These are phyloP conservation scores for Kodamaea alishanica DNA, from an alignment of 1,139 yeast genomes.

Conservation along the genomic window DNA sequence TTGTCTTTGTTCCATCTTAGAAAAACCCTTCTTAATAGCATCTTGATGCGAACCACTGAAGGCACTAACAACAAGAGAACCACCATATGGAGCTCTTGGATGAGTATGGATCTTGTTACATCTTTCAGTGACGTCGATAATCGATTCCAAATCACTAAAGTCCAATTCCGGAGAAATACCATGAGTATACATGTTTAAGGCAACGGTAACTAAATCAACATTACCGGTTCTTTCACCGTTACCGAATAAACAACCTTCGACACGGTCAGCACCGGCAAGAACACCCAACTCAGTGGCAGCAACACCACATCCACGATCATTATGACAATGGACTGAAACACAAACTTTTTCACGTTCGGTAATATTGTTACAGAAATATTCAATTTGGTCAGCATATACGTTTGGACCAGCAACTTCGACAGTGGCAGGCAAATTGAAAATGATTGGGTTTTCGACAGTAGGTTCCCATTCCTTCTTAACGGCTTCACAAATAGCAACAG, in stretches of 20 bases:
- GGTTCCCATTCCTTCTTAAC: constrained; percentile 49
- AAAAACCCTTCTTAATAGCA: constrained; percentile 49
- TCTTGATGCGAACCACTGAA: constrained; percentile 51
- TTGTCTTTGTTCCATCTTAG: constrained; percentile 25
- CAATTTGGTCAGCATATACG: constrained; percentile 50
- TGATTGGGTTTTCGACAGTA: constrained; percentile 38
- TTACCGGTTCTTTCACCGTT: constrained; percentile 52
- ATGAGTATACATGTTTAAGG: constrained; percentile 46
- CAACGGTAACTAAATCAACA: constrained; percentile 47
- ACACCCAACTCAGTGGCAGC: constrained; percentile 49
- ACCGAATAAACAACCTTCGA: constrained; percentile 49
- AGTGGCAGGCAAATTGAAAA: constrained; percentile 49
- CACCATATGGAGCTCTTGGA: constrained; percentile 49
- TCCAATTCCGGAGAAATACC: constrained; percentile 45
- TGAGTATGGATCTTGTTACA: constrained; percentile 48
- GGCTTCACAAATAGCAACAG: constrained; percentile 45
- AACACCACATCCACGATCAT: constrained; percentile 50
- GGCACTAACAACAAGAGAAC: constrained; percentile 48
- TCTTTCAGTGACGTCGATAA: constrained; percentile 43
- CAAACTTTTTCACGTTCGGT: constrained; percentile 43
- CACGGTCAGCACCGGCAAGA: constrained; percentile 50
- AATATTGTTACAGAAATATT: constrained; percentile 41
- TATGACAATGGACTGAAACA: constrained; percentile 47
- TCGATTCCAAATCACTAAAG: constrained; percentile 38
- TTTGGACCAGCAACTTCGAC: constrained; percentile 49